Evolutionary conservation across 2,329 filamentous ascomycete genomes (phyloP).

Genomic region (Neurospora sp.): DNA sequence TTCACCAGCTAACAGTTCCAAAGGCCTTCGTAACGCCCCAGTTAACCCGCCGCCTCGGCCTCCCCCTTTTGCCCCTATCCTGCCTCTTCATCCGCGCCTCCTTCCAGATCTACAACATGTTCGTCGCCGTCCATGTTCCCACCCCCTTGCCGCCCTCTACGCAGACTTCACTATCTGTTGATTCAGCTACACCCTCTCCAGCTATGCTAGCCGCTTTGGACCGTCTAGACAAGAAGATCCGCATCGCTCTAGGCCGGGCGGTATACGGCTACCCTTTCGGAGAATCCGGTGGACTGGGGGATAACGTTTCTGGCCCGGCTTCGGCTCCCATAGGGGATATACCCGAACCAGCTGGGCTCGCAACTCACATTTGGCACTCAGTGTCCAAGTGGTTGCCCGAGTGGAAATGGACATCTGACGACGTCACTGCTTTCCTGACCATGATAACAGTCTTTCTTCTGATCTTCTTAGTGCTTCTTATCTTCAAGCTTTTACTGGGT

Average conservation of each 20-base stretch:
- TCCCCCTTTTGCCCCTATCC: conserved; percentile 85
- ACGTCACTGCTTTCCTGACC: conserved; percentile 65
- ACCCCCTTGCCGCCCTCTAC: conserved; percentile 57
- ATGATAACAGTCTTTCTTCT: conserved; percentile 81
- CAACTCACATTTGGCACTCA: background rate
- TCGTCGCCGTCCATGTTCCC: conserved; percentile 77
- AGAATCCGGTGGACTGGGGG: background rate
- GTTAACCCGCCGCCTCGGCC: conserved; percentile 75
- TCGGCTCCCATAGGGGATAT: background rate
- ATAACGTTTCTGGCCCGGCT: conserved; percentile 3
- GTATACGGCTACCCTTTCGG: conserved; percentile 51
- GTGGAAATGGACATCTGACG: conserved; percentile 52
- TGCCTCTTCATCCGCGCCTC: conserved; percentile 93
- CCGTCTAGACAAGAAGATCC: conserved; percentile 67
- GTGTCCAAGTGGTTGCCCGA: background rate
- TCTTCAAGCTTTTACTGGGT: conserved; percentile 75
- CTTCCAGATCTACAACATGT: conserved; percentile 97
- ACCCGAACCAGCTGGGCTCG: conserved; percentile 1
- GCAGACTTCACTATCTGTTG: conserved; percentile 54
- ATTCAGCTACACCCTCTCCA: conserved; percentile 52
- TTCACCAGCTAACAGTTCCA: conserved; percentile 21
- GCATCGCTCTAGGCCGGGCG: conserved; percentile 64
- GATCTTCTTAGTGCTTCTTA: conserved; percentile 73
- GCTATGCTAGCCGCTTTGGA: conserved; percentile 68
- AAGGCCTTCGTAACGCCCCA: conserved; percentile 82